Percentiles rank a stretch among this genome's conserved stretches.
Evolutionary conservation across 352 stramenopile genomes (phyloP).

Genomic region (Blastocystis sp.): DNA sequence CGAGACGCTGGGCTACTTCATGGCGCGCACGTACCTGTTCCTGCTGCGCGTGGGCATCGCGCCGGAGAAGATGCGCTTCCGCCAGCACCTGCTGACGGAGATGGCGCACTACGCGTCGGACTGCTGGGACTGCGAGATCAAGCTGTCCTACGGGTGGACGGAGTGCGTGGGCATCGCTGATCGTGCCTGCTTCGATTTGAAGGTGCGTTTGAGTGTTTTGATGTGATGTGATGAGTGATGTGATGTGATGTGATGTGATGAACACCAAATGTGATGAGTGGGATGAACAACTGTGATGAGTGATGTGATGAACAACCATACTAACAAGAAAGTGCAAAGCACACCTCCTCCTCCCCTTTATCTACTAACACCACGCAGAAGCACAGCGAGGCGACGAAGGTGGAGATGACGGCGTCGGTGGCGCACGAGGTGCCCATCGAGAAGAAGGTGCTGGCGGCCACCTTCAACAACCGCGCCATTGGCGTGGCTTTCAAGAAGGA

Average conservation of each 20-base stretch:
- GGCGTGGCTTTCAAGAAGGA: slow-evolving; percentile 93
- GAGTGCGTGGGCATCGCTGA: slow-evolving; percentile 97
- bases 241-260: no score
- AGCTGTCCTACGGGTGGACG: slow-evolving; percentile 93
- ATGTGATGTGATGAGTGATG: background rate
- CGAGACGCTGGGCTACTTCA: slow-evolving; percentile 97
- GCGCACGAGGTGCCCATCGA: slow-evolving; percentile 79
- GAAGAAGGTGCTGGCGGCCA: slow-evolving; percentile 86
- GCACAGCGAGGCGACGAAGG: slow-evolving; percentile 77
- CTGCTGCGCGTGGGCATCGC: slow-evolving; percentile 86
- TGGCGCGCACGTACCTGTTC: slow-evolving; percentile 93
- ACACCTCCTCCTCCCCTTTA: no score
- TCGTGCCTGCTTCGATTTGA: slow-evolving; percentile 94
- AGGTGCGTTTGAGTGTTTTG: slow-evolving; percentile 75
- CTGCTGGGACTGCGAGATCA: slow-evolving; percentile 98
- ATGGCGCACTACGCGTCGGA: slow-evolving; percentile 99
- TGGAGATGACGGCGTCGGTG: slow-evolving; percentile 82
- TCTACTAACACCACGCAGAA: slow-evolving; percentile 35
- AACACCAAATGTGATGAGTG: no score
- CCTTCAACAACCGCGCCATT: slow-evolving; percentile 92
- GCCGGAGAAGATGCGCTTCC: slow-evolving; percentile 88
- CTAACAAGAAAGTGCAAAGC: no score
- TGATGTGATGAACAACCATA: no score
- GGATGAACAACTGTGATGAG: no score
- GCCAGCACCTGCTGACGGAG: slow-evolving; percentile 95